Evolutionary conservation across 345 rosid genomes (phyloP).

Genomic region (Aegle marmelos): DNA sequence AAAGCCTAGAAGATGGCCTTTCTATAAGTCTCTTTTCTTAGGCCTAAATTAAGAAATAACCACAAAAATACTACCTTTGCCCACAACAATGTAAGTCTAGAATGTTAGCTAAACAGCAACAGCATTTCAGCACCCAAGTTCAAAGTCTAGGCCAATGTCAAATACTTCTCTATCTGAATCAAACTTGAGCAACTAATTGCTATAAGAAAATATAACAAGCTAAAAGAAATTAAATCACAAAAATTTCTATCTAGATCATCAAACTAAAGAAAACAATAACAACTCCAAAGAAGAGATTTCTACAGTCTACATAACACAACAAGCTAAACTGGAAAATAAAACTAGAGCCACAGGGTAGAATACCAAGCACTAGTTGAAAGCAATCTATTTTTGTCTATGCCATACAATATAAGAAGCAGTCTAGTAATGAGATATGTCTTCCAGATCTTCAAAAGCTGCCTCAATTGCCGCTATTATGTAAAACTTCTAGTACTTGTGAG

Average conservation of each 20-base stretch:
- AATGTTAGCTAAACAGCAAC: background rate
- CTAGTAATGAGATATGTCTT: slow-evolving; percentile 20
- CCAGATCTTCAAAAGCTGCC: slow-evolving; percentile 39
- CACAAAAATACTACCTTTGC: background rate
- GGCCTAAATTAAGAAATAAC: background rate
- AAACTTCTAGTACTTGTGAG: slow-evolving; percentile 39
- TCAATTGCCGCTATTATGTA: slow-evolving; percentile 27
- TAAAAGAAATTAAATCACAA: slow-evolving; percentile 11
- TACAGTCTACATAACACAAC: slow-evolving; percentile 43
- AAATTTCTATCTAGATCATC: slow-evolving; percentile 34
- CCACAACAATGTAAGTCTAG: background rate
- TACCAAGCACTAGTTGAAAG: slow-evolving; percentile 27
- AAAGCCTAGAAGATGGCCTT: background rate
- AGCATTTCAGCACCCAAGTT: too few species aligned
- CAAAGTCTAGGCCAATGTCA: background rate
- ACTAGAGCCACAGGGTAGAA: slow-evolving; percentile 19
- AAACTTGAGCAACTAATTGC: background rate
- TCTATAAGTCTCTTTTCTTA: background rate
- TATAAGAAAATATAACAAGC: slow-evolving; percentile 5
- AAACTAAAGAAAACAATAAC: slow-evolving; percentile 21
- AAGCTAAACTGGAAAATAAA: slow-evolving; percentile 23
- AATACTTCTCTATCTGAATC: slow-evolving; percentile 2
- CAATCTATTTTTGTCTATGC: slow-evolving; percentile 25
- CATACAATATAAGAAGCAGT: slow-evolving; percentile 26
- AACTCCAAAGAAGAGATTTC: slow-evolving; percentile 25